phyloP scores from a whole-genome alignment of 106 monocot genomes.

The Dactylorhiza incarnata region DNA sequence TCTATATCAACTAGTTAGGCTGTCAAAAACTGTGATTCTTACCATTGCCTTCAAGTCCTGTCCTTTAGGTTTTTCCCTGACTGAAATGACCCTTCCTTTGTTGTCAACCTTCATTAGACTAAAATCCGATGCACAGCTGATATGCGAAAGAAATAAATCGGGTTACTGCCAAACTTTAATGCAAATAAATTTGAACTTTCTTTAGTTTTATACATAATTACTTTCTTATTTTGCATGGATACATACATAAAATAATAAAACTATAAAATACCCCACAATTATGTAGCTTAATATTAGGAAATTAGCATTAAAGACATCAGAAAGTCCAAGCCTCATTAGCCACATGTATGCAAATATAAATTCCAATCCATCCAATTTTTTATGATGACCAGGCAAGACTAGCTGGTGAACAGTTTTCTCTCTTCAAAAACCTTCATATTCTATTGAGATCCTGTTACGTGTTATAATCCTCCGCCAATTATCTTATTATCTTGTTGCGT shows the following conservation, averaged over 20 bases:
- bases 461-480: too few species aligned
- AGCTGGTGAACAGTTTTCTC: neutral
- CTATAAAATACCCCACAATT: too few species aligned
- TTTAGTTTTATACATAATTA: too few species aligned
- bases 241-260: too few species aligned
- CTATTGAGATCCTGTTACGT: neutral
- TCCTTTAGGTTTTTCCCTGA: constrained; percentile 90
- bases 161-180: neutral
- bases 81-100: constrained; percentile 63
- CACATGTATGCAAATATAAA: neutral
- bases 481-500: too few species aligned
- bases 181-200: neutral
- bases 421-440: neutral
- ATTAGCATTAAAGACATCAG: neutral
- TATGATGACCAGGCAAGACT: neutral
- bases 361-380: neutral
- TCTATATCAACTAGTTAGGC: neutral
- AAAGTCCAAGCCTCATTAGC: neutral
- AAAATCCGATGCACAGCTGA: constrained; percentile 88
- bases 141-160: neutral
- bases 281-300: too few species aligned
- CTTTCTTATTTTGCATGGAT: too few species aligned
- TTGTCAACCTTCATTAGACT: constrained; percentile 86
- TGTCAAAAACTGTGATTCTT: constrained; percentile 5
- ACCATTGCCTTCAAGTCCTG: constrained; percentile 68